phyloP scores from a whole-genome alignment of 352 stramenopile species.

The Phytophthora sojae region DNA sequence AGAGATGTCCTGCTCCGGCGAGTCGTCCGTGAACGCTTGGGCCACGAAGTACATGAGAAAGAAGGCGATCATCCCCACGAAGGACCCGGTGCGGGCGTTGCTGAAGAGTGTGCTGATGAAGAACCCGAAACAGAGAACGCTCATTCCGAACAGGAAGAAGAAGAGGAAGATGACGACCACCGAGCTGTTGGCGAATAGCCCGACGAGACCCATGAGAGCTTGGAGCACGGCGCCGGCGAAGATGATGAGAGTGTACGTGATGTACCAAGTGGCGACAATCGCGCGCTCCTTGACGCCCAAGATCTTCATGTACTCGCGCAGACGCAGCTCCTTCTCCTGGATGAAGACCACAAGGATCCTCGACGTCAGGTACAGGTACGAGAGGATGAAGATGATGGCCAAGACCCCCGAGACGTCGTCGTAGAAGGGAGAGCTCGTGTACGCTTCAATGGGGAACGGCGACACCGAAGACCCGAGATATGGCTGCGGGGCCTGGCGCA shows the following conservation, averaged over 20 bases:
- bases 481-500: conserved; percentile 48
- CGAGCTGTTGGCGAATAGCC: conserved; percentile 41
- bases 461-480: conserved; percentile 35
- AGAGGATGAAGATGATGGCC: conserved; percentile 38
- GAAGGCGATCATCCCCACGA: conserved; percentile 84
- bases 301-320: conserved; percentile 44
- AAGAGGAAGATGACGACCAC: conserved; percentile 54
- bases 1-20: conserved; percentile 54
- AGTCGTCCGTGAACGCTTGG: conserved; percentile 47
- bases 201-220: conserved; percentile 21
- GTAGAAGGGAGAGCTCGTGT: conserved; percentile 41
- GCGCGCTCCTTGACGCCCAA: conserved; percentile 43
- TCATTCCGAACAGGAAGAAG: conserved; percentile 77
- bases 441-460: conserved; percentile 43
- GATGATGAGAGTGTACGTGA: conserved; percentile 48
- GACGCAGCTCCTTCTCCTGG: conserved; percentile 40
- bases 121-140: conserved; percentile 72
- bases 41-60: conserved; percentile 92
- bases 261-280: conserved; percentile 52
- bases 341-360: conserved; percentile 43
- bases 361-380: conserved; percentile 38
- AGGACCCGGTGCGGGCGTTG: conserved; percentile 65
- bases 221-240: conserved; percentile 42
- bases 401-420: conserved; percentile 41
- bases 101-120: conserved; percentile 85